Percentiles rank a stretch among this genome's conserved stretches.
Conservation (phyloP, 352 stramenopile species). For the Pythium grandisporangium region DNA sequence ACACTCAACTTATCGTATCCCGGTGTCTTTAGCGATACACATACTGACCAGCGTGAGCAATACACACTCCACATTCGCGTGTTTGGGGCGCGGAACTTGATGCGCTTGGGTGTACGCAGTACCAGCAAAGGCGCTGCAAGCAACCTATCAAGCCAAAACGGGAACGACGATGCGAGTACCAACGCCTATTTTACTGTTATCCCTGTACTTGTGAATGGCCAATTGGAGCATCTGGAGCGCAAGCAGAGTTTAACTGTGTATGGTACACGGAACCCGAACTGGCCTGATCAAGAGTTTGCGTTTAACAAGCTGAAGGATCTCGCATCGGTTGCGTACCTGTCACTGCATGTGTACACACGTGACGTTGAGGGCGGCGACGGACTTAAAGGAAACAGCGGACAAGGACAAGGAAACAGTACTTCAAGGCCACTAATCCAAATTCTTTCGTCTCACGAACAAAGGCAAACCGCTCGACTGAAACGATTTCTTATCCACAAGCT, state of each 20-base stretch:
- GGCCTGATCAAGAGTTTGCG: constrained; percentile 53
- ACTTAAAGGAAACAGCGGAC: too few relatives aligned
- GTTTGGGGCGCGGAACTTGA: constrained; percentile 28
- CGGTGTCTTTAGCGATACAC: constrained; percentile 40
- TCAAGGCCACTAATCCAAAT: constrained; percentile 20
- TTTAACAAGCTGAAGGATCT: constrained; percentile 49
- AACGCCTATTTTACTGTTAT: constrained; percentile 70
- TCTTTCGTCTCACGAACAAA: constrained; percentile 21
- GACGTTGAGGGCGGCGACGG: constrained; percentile 30
- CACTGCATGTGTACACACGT: constrained; percentile 57
- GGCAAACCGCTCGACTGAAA: constrained; percentile 22
- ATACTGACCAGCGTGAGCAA: constrained; percentile 14
- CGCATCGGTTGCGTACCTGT: constrained; percentile 44
- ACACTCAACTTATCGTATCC: constrained; percentile 53
- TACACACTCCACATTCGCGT: constrained; percentile 41
- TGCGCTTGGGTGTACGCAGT: too few relatives aligned
- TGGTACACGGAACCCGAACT: constrained; percentile 39
- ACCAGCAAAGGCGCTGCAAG: too few relatives aligned
- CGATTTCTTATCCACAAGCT: constrained; percentile 46
- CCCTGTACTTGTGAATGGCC: constrained; percentile 32
- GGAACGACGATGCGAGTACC: constrained; percentile 5
- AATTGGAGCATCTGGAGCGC: constrained; percentile 25
- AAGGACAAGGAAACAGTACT: too few relatives aligned
- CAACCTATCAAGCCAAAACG: not conserved
- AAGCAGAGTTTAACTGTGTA: constrained; percentile 67